Base-by-base conservation (phyloP, 257 asterid species). In the Salvia miltiorrhiza region DNA sequence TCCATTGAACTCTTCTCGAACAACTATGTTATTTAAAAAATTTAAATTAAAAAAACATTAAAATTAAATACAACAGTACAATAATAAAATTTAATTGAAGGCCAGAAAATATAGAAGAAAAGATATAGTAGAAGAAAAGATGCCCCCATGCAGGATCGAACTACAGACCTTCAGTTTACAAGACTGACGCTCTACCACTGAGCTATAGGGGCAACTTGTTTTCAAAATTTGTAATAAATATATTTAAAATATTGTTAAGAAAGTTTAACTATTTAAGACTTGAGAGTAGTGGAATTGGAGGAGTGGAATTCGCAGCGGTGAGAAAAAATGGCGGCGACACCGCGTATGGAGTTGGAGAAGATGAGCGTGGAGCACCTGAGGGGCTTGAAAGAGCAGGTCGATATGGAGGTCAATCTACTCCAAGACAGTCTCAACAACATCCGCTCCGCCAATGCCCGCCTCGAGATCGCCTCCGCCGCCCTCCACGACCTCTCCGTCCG, bases 381-480 rank as follows among this genome's bases (percentile, higher is more conserved):
- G 64, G 95, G 88, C 4, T 73, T 91, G 7, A 91, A 91, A 65
- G 97, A 91, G 79, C 97, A 91, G 71, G 84, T 85, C 11, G 97
- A 91, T 80, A 64, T 85, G 56, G 97, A 91, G 71, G 89, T 89
- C 47, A 91, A 89, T 70, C 83, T 91, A 4, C 87, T 91, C 35
- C 95, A 87, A 65, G 97, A 91, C 64, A 91, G 97, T 64, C 96
- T 91, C 33, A 89, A 78, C 73, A 91, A 91, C 64, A 82, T 91
- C 78, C 95, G 96, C 53, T 84, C 88, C 40, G 97, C 97, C 75
- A 88, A 90, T 41, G 66, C 81, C 67, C 97, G 97, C 41, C 93
- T 91, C 4, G 96, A 87, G 77, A 63, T 79, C 68, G 96, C 97
- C 60, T 89, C 96, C 72, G 79, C 83, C 76, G 95, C 96, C 67